phyloP scores from a whole-genome alignment of 1,139 yeast genomes.

The Blastobotrys raffinosifermentans region DNA sequence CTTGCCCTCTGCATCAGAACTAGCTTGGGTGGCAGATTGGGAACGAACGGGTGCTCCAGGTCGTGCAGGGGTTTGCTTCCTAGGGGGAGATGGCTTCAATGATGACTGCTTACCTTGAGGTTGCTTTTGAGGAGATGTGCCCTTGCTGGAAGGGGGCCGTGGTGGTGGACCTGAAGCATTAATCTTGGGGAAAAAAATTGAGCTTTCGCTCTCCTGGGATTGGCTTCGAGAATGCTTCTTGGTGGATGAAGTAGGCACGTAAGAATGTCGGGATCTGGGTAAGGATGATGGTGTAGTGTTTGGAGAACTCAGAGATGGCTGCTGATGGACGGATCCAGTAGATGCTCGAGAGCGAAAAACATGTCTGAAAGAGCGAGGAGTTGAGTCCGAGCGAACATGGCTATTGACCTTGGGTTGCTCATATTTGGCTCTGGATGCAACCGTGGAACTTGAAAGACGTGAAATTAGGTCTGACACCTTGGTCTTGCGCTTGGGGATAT shows the following conservation, averaged over 20 bases:
- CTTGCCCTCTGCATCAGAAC: too few species aligned
- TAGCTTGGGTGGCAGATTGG: too few species aligned
- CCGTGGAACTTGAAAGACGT: conserved; percentile 26
- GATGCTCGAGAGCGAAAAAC: conserved; percentile 16
- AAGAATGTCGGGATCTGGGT: background rate
- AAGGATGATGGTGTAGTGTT: conserved; percentile 4
- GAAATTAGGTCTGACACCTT: conserved; percentile 26
- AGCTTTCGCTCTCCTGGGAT: conserved; percentile 19
- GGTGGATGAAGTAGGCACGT: background rate
- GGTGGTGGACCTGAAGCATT: conserved; percentile 14
- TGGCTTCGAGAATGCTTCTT: conserved; percentile 5
- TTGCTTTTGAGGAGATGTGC: too few species aligned
- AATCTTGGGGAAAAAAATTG: conserved; percentile 20
- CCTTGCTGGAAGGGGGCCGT: conserved; percentile 16
- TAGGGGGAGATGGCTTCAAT: too few species aligned
- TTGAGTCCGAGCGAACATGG: conserved; percentile 6
- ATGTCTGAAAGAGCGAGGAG: conserved; percentile 13
- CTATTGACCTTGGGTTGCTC: conserved; percentile 10
- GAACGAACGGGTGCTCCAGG: too few species aligned
- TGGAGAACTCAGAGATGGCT: too few species aligned
- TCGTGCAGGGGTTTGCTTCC: too few species aligned
- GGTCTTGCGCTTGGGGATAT: conserved; percentile 18
- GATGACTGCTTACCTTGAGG: too few species aligned
- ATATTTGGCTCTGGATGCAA: conserved; percentile 26
- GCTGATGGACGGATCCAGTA: conserved; percentile 5